phyloP scores from a whole-genome alignment of 148 eudicot species.

The Bassia scoparia region DNA sequence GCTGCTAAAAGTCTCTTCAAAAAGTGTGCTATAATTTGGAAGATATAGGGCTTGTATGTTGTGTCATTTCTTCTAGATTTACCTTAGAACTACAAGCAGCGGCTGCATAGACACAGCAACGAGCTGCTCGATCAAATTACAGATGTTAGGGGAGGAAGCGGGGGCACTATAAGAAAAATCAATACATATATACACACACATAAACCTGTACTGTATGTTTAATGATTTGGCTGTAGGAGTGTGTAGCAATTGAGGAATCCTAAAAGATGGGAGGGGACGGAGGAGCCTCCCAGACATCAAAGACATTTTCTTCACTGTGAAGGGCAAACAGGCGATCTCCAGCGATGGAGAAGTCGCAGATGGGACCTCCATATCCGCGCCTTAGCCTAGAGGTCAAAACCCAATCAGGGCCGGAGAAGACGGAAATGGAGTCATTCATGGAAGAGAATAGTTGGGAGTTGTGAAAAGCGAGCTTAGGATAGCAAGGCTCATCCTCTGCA shows the following conservation, averaged over 20 bases:
- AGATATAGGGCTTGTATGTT: not conserved
- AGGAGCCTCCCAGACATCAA: slow-evolving; percentile 87
- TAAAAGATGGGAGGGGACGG: slow-evolving; percentile 37
- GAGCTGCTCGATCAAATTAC: slow-evolving; percentile 6
- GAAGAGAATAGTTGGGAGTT: slow-evolving; percentile 78
- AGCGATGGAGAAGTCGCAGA: slow-evolving; percentile 82
- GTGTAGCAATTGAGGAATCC: not conserved
- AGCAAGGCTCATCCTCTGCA: slow-evolving; percentile 63
- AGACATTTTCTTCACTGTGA: slow-evolving; percentile 82
- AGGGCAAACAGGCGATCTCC: slow-evolving; percentile 87
- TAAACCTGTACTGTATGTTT: not conserved
- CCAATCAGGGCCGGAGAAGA: slow-evolving; percentile 86
- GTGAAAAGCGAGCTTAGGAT: slow-evolving; percentile 70
- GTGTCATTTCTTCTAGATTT: not conserved
- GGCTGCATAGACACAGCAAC: slow-evolving; percentile 6
- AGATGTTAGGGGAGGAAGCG: slow-evolving; percentile 8
- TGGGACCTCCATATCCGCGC: slow-evolving; percentile 65
- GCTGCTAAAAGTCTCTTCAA: not conserved
- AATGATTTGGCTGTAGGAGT: not conserved
- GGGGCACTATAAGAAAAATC: not conserved
- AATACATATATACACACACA: not conserved
- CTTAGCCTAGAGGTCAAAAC: slow-evolving; percentile 73
- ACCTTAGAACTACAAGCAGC: not conserved
- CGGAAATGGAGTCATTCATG: slow-evolving; percentile 75
- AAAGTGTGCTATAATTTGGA: not conserved